Evolutionary conservation across 176 grass and related monocot genomes (phyloP).

Genomic region (Bonia amplexicaulis): DNA sequence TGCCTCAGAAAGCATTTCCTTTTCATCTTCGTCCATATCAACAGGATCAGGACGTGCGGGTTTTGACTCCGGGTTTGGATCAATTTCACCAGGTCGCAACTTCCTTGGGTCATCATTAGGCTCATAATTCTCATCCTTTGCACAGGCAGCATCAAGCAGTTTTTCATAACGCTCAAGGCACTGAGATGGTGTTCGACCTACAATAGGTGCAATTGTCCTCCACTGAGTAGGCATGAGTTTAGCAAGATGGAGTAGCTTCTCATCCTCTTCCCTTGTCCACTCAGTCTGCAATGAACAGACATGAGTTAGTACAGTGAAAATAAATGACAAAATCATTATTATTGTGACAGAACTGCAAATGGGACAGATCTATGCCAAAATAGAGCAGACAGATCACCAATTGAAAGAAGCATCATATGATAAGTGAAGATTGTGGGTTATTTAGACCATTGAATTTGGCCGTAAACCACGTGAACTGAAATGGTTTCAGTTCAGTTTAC

Average conservation of each 20-base stretch:
- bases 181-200: slow-evolving; percentile 91
- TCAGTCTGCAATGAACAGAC: slow-evolving; percentile 62
- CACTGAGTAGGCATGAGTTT: slow-evolving; percentile 98
- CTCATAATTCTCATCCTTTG: slow-evolving; percentile 88
- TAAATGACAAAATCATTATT: not conserved
- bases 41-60: slow-evolving; percentile 93
- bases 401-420: not conserved
- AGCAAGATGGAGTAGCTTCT: slow-evolving; percentile 92
- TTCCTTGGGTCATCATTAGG: slow-evolving; percentile 80
- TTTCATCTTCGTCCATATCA: slow-evolving; percentile 96
- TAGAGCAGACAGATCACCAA: slow-evolving; percentile 1
- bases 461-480: not conserved
- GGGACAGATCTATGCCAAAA: not conserved
- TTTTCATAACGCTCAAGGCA: slow-evolving; percentile 95
- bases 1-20: slow-evolving; percentile 98
- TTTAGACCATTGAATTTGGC: not conserved
- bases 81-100: slow-evolving; percentile 86
- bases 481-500: not conserved
- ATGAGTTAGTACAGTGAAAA: slow-evolving; percentile 6
- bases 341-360: not conserved
- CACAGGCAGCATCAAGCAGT: slow-evolving; percentile 85
- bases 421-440: not conserved
- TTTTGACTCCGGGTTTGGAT: slow-evolving; percentile 92
- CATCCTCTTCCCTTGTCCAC: slow-evolving; percentile 98
- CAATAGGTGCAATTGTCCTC: slow-evolving; percentile 97